These are phyloP conservation scores for Punctularia strigosozonata DNA, from an alignment of 768 basidiomycete genomes.

Conservation along the genomic window DNA sequence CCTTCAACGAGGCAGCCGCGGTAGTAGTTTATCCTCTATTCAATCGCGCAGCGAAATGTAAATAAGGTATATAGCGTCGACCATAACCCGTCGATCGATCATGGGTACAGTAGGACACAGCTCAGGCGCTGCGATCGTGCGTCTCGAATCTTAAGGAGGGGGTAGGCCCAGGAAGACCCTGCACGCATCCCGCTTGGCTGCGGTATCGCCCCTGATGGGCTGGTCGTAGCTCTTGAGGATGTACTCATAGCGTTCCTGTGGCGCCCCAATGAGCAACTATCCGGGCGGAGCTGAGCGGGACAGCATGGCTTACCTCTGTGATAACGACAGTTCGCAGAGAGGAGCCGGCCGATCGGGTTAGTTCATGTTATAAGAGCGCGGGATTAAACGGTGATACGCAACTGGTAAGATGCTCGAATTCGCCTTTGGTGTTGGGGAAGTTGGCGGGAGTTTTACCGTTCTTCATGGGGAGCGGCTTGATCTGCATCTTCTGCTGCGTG, in stretches of 20 bases:
- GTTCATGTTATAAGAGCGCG: neutral
- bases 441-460: slow-evolving; percentile 24
- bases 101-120: too few species aligned
- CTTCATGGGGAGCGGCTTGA: slow-evolving; percentile 18
- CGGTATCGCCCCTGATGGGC: slow-evolving; percentile 26
- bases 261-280: neutral
- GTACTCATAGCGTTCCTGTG: slow-evolving; percentile 30
- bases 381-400: slow-evolving; percentile 4
- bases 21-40: too few species aligned
- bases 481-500: slow-evolving; percentile 19
- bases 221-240: slow-evolving; percentile 23
- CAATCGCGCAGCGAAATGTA: too few species aligned
- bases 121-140: too few species aligned
- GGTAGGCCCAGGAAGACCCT: slow-evolving; percentile 25
- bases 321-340: neutral
- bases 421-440: slow-evolving; percentile 27
- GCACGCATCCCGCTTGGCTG: slow-evolving; percentile 25
- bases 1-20: too few species aligned
- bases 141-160: too few species aligned
- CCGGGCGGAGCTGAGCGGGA: too few species aligned
- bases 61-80: too few species aligned
- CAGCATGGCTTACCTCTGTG: too few species aligned
- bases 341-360: neutral
- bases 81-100: too few species aligned
- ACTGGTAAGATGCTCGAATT: slow-evolving; percentile 37